Conservation (phyloP, 305 asterid species). For the Withania somnifera region DNA sequence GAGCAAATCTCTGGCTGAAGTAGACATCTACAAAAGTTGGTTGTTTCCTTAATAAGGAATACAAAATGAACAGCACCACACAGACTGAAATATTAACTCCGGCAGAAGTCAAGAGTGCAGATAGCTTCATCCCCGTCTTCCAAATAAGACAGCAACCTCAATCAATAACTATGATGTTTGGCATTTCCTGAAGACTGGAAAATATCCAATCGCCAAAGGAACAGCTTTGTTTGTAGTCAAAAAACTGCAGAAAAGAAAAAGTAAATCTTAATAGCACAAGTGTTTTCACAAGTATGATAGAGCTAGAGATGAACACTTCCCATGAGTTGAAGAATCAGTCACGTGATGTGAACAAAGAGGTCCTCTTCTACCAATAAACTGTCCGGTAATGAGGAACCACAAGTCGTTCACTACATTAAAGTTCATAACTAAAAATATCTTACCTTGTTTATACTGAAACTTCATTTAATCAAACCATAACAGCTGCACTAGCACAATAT, state of each 20-base stretch:
- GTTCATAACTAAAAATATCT: not conserved
- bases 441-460: not conserved
- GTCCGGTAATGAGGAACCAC: not conserved
- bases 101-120: constrained; percentile 42
- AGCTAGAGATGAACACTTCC: not conserved
- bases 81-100: constrained; percentile 29
- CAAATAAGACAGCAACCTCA: not conserved
- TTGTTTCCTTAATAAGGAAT: constrained; percentile 33
- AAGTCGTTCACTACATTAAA: not conserved
- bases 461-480: not conserved
- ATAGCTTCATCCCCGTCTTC: constrained; percentile 20
- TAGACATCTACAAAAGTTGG: constrained; percentile 21
- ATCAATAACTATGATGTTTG: not conserved
- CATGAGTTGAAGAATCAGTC: not conserved
- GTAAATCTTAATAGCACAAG: not conserved
- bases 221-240: not conserved
- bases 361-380: not conserved
- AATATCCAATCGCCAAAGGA: not conserved
- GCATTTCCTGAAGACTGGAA: not conserved
- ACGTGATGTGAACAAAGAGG: not conserved
- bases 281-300: not conserved
- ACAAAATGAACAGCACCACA: constrained; percentile 21
- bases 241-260: not conserved
- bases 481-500: not conserved
- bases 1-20: constrained; percentile 20